Evolutionary conservation across 169 alveolate genomes (phyloP), one percentile per base, ranked within the genome.

Genomic region (Plasmodium vivax): DNA sequence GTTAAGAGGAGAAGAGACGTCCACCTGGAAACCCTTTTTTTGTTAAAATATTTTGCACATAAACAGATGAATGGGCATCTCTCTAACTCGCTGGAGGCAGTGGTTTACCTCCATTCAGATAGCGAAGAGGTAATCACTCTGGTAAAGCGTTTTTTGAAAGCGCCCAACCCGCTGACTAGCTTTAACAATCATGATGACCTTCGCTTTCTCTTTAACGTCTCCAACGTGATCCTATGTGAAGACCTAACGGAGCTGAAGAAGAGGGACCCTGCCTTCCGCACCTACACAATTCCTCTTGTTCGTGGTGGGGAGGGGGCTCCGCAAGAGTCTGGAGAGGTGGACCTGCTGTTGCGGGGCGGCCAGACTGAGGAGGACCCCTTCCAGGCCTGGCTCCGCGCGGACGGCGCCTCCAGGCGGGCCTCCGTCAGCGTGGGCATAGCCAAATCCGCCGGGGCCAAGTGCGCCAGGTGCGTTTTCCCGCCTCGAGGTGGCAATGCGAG

Each of bases 151-250:
- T 92, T 82, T 82, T 82, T 92, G 30, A 68, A 68, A 72, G 72
- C 84, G 47, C 45, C 27, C 12, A 34, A 83, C 10, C 92, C 92
- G 1, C 19, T 82, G 10, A 23, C 45, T 12, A n/a, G 54, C 30
- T 92, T 92, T 81, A 81, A 68, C 30, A 92, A 92, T 75, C 74
- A 82, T 73, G 95, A 92, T 56, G 95, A 92, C 51, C 82, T 92
- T 16, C 95, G 95, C 27, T 82, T 92, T 82, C 82, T 92, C 12
- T 92, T 92, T 36, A 92, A 92, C 56, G 92, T 92, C 32, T 92
- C 95, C 27, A 92, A 92, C 47, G 79, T 92, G 23, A 9, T 54
- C 77, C 12, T 81, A 41, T 92, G 95, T 72, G 45, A 92, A 16
- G 71, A 82, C 77, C 14, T 92, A 82, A 16, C 6, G 32, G 71